Conservation (phyloP, 257 asterid species). For the Solanum piurae region DNA sequence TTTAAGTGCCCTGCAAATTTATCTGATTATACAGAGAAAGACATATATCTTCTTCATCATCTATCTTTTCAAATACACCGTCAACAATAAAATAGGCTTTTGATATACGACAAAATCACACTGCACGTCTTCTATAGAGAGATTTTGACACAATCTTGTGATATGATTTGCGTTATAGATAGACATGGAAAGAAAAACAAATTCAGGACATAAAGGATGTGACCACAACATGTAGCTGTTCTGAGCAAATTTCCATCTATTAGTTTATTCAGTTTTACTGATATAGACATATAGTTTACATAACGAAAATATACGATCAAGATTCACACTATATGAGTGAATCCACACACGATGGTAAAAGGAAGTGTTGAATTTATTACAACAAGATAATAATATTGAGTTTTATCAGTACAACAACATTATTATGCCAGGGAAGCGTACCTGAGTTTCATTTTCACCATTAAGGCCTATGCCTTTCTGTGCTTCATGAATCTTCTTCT, state of each 20-base stretch:
- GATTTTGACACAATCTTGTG: background rate
- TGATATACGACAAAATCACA: background rate
- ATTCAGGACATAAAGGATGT: background rate
- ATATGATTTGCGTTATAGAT: background rate
- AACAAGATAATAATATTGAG: background rate
- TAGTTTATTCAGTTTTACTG: background rate
- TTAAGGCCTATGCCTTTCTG: conserved; percentile 24
- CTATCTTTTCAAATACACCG: background rate
- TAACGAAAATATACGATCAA: background rate
- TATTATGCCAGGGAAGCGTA: background rate
- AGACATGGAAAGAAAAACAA: background rate
- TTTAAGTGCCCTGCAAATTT: background rate
- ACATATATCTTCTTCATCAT: background rate
- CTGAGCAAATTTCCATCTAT: background rate
- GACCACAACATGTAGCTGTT: background rate
- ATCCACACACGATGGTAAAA: background rate
- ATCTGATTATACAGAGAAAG: background rate
- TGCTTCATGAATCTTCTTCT: conserved; percentile 27
- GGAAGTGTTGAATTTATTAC: background rate
- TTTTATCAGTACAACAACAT: background rate
- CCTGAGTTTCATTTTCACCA: conserved; percentile 13
- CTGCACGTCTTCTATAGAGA: background rate
- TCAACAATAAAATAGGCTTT: background rate
- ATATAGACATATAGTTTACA: background rate
- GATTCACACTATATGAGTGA: background rate